These are phyloP conservation scores for Dissophora globulifera DNA, from an alignment of 192 early-diverging fungal species.

Conservation along the genomic window DNA sequence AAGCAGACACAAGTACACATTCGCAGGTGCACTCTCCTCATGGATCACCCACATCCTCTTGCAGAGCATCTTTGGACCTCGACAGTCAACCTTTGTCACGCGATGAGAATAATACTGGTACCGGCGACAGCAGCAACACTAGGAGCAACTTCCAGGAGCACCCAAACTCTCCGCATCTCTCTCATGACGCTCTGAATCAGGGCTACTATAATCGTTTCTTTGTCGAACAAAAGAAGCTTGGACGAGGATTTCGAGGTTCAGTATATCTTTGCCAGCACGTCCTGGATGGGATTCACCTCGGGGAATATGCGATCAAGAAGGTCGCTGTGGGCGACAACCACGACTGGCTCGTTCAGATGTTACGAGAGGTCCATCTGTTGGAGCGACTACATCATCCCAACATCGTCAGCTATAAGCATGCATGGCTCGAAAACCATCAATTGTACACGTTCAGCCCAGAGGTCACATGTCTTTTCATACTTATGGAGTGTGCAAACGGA, in stretches of 20 bases:
- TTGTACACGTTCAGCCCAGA: conserved; percentile 81
- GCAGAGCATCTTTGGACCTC: conserved; percentile 35
- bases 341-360: conserved; percentile 90
- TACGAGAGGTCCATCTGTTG: conserved; percentile 93
- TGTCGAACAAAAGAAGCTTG: conserved; percentile 86
- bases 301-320: conserved; percentile 94
- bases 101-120: neutral
- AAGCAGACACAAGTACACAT: conserved; percentile 6
- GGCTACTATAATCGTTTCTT: conserved; percentile 97
- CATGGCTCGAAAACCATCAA: conserved; percentile 90
- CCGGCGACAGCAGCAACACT: neutral
- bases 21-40: conserved; percentile 2
- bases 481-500: conserved; percentile 96
- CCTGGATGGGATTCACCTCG: conserved; percentile 76
- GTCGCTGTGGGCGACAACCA: conserved; percentile 89
- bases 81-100: conserved; percentile 11
- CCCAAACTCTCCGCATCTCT: conserved; percentile 56
- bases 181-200: conserved; percentile 85
- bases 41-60: conserved; percentile 33
- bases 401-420: conserved; percentile 95
- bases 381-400: conserved; percentile 92
- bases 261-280: conserved; percentile 91
- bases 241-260: conserved; percentile 88
- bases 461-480: conserved; percentile 93
- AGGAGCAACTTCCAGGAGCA: neutral